Evolutionary conservation across 306 rosid species (phyloP), one percentile per base, ranked within the genome.

Genomic region (Vigna trinervia): DNA sequence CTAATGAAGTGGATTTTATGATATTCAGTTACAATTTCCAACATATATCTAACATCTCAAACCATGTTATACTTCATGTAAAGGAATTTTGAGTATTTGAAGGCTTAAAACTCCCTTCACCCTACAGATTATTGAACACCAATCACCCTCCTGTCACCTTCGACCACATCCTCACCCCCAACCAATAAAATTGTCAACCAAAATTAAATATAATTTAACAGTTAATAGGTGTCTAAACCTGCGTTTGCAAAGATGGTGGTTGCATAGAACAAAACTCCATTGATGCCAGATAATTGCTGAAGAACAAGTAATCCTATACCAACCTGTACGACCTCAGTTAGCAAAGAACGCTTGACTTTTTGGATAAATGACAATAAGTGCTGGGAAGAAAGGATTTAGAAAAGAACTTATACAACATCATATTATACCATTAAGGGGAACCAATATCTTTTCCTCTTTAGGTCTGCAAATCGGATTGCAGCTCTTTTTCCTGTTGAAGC

Each of bases 231-330:
- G 71, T 57, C 85, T 78, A 59, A 12, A 92, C 97, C 97, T 46
- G 97, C 96, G 72, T 80, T 87, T 81, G 81, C 81, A 65, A 93
- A 93, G 84, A 93, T 93, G 85, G 74, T 90, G 75, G 89, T 93
- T 43, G 97, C 89, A 84, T 93, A 93, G 90, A 93, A 93, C 76
- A 93, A 64, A 77, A 93, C 86, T 71, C 90, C 96, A 85, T 93
- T 93, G 83, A 87, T 87, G 60, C 97, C 97, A 80, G 89, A 85
- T 71, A 90, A 85, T 71, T 93, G 97, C 85, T 90, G 97, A 20
- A 93, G 92, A 74, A 82, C 72, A 75, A 93, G 97, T 73, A 90
- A 84, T 71, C 91, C 94, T 70, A 90, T 86, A 45, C 97, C 97
- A 43, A 93, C 45, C 96, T 93, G 89, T 84, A 87, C 64, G 65